Base-by-base conservation (phyloP, 441 rosid genomes). In the Populus hybrid region DNA sequence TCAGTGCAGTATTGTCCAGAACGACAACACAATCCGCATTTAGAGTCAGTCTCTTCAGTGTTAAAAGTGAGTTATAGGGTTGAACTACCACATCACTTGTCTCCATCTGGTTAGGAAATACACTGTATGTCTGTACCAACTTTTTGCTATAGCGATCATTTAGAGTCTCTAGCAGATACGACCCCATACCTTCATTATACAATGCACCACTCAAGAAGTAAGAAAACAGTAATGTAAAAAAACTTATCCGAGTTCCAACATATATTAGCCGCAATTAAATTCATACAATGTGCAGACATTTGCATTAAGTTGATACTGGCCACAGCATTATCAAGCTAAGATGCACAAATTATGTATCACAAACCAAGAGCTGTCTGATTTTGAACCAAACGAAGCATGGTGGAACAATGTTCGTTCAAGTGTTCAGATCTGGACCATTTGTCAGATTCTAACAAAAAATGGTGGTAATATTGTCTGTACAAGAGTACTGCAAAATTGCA, bases 21-120 rank as follows among this genome's bases (percentile, higher is more conserved):
- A 94, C 99, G 80, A 96, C 99, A 76, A 96, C 99, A 81, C 98
- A 94, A 72, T 96, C 99, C 79, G 99, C 98, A 85, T 94, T 96
- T 40, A 94, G 88, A 0, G 99, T 92, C 75, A 96, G 89, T 76
- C 99, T 92, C 91, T 96, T 96, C 70, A 96, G 91, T 2, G 99
- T 96, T 84, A 96, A 82, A 24, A 96, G 95, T 26, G 99, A 96
- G 90, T 96, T 96, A 81, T 96, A 96, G 1, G 99, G 99, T 84
- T 96, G 99, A 81, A 96, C 99, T 79, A 96, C 99, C 24, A 96
- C 99, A 69, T 94, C 99, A 83, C 99, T 96, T 4, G 97, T 96
- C 88, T 96, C 99, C 98, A 92, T 94, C 89, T 96, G 99, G 71
- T 96, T 96, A 70, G 99, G 99, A 81, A 96, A 96, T 66, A 94